Evolutionary conservation across 2,329 filamentous ascomycete genomes (phyloP), one percentile per base, ranked within the genome.

Genomic region (Elsinoe arachidis): DNA sequence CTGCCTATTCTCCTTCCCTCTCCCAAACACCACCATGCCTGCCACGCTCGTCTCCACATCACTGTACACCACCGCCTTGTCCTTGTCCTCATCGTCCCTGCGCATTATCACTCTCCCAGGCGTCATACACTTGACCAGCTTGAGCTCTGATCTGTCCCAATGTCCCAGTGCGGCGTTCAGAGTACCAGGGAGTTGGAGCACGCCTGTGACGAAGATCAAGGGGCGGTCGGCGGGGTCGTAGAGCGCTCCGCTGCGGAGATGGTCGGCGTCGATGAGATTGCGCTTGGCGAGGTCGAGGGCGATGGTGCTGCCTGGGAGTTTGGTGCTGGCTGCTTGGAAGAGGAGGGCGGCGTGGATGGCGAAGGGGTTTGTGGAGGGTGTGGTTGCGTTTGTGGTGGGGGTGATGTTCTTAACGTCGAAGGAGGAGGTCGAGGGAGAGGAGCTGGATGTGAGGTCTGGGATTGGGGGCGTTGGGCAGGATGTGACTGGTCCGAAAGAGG

Each of bases 171-270:
- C 14, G 61, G 67, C 38, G 57, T 71, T 60, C 55, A 70, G 62
- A 60, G 72, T 65, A 63, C 74, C 68, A 77, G 79, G 65, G 72
- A 76, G 59, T 72, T 73, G 70, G 76, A 83, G 65, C 41, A 81
- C 76, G 15, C 74, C 68, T 30, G 73, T 68, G 5, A 78, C 69
- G 57, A 82, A 76, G 66, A 80, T 80, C 19, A 79, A 77, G 55
- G 79, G 78, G 66, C 79, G 78, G 58, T 80, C 75, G 61, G 69
- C 73, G 10, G 78, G 68, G 3, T 79, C 78, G 62, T 80, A 78
- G 23, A 78, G 73, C 60, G 73, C 76, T 12, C 77, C 78, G 60
- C 78, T 75, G 15, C 72, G 74, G 47, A 80, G 56, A 26, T 61
- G 44, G n/a, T 46, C 49, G 44, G 61, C 56, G 14, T 52, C 23